Conservation (phyloP, 306 rosid genomes). For the Malus asiatica region DNA sequence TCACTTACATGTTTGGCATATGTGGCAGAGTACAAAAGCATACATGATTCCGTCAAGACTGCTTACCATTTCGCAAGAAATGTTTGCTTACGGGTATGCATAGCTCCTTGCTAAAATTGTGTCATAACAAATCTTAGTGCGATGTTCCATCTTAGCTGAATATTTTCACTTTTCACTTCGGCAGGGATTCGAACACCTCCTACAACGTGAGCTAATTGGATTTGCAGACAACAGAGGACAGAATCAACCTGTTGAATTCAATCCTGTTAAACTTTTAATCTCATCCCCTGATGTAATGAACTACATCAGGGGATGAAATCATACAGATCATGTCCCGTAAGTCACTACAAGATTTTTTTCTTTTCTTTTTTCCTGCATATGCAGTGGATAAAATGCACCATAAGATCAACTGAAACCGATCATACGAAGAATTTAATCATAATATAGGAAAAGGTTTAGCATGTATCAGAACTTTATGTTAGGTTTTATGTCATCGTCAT, state of each 20-base stretch:
- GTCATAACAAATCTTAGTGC: conserved; percentile 1
- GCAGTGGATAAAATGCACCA: not conserved
- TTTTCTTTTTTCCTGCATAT: not conserved
- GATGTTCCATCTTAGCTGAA: not conserved
- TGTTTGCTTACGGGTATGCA: conserved; percentile 73
- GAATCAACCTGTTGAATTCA: conserved; percentile 57
- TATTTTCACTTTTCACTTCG: not conserved
- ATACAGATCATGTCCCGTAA: conserved; percentile 70
- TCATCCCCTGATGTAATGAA: conserved; percentile 28
- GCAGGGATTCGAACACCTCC: conserved; percentile 95
- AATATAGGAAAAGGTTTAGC: not conserved
- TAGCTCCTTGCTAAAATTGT: conserved; percentile 9
- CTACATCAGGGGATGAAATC: conserved; percentile 65
- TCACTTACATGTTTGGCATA: conserved; percentile 13
- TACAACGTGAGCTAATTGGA: conserved; percentile 60
- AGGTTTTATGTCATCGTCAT: not conserved
- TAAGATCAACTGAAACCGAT: not conserved
- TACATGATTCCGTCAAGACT: conserved; percentile 58
- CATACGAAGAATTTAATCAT: not conserved
- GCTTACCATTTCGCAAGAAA: conserved; percentile 53
- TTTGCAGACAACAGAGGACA: conserved; percentile 70
- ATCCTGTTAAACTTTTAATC: conserved; percentile 70
- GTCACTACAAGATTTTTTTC: conserved; percentile 12
- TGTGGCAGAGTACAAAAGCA: conserved; percentile 67
- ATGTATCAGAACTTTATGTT: not conserved